Base-by-base conservation (phyloP, 768 basidiomycete species). In the Tulasnella sp. region DNA sequence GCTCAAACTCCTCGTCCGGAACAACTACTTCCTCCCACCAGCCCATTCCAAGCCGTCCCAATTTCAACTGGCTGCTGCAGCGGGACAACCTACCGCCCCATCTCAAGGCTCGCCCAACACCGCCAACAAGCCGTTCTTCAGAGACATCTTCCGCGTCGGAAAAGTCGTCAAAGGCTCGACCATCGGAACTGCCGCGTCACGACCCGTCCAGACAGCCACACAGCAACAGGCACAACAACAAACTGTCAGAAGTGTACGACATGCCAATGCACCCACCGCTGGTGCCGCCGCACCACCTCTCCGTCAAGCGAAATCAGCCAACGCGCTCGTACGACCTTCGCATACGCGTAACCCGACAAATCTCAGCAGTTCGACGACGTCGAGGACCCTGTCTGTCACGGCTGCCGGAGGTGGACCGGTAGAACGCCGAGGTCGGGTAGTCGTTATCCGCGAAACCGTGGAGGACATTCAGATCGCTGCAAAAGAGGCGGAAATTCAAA, bases 1-100 rank as follows among this genome's bases (percentile, higher is more conserved):
- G 29, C 86, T 94, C 22, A 89, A 88, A 44, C 84, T 94, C 69
- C 86, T 94, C 44, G 89, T 94, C 69, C 90, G 89, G 79, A 94
- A 94, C 80, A 93, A 84, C 77, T 94, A 94, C 78, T 94, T 91
- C 77, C 87, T 94, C 41, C 92, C 92, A 3, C 93, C 92, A 11
- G 92, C 92, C 0, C 92, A 94, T 77, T 84, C 88, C 47, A 94
- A 94, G 77, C 92, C 92, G 41, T 66, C 75, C 11, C 76, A 37
- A 40, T 72, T 16, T 19, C 67, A 71, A 40, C 73, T 67, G 41
- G 64, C 72, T 26, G 64, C 65, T 17, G 72, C 41, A 22, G 62
- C 71, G 1, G 71, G 29, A 3, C 59, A 62, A 19, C 32, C 34
- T 26, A n/a, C n/a, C n/a, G 62, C 37, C 40, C 52, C 22, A 29